Base-by-base conservation (phyloP, 2,329 filamentous ascomycete genomes). In the Calonectria fujianensis region DNA sequence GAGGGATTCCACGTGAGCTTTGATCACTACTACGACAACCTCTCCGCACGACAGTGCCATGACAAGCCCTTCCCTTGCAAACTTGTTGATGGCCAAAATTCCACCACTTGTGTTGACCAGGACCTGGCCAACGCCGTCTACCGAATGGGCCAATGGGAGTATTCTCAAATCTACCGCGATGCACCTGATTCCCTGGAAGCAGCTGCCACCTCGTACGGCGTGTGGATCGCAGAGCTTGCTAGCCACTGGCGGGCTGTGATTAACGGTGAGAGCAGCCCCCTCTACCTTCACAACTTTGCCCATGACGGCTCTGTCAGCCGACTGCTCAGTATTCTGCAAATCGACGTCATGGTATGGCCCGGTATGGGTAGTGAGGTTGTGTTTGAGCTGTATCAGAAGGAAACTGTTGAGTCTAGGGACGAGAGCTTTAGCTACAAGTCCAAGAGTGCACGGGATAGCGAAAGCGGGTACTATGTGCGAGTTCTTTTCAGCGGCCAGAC, bases 1-100 rank as follows among this genome's bases (percentile, higher is more conserved):
- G 81, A 82, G 0, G 93, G 88, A 4, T 97, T 95, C 87, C 94
- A 96, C 81, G 88, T 85, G 51, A 93, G 90, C 69, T 93, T 94
- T 79, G 95, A 97, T 81, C 95, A 96, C 84, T 97, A 97, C 86
- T 97, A 93, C 80, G 95, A 97, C 83, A 97, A 96, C 80, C 89
- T 97, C 1, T 95, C 94, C 0, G 93, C 94, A 0, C 90, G 94
- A 0, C 93, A 95, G 82, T 97, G 95, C 83, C 94, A 97, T 81
- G 86, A 84, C 24, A 94, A 94, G 80, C 90, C 94, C 0, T 86
- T 96, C 0, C 95, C 94, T 0, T 96, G 94, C 85, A 91, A 90
- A 75, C 83, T 89, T 9, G 84, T 88, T 24, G 76, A 84, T 72
- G 85, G 84, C 76, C 79, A 79, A 69, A 88, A 88, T 75, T 88